These are phyloP conservation scores for Lathyrus tuberosus DNA, from an alignment of 306 rosid species.

Conservation along the genomic window DNA sequence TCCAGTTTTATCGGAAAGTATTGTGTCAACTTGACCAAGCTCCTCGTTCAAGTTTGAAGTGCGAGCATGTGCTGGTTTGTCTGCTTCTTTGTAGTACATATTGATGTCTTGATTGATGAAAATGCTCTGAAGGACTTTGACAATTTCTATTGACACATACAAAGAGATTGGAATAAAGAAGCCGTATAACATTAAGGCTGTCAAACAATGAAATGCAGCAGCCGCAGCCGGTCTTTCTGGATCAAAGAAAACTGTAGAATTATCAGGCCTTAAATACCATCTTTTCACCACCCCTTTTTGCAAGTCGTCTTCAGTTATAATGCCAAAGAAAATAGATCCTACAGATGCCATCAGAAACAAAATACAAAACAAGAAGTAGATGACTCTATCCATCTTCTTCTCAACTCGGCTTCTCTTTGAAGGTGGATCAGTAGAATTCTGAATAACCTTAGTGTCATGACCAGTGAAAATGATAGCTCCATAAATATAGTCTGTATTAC, in stretches of 20 bases:
- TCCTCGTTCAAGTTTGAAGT: slow-evolving; percentile 98
- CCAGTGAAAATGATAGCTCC: slow-evolving; percentile 93
- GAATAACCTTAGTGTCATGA: slow-evolving; percentile 87
- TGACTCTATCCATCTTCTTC: slow-evolving; percentile 86
- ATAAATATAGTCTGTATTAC: slow-evolving; percentile 80
- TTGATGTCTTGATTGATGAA: slow-evolving; percentile 89
- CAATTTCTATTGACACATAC: slow-evolving; percentile 89
- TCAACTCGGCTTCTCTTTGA: slow-evolving; percentile 93
- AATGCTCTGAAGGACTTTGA: slow-evolving; percentile 87
- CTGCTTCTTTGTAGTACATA: slow-evolving; percentile 89
- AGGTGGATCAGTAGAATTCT: slow-evolving; percentile 89
- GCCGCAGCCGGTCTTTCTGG: slow-evolving; percentile 69
- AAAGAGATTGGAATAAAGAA: slow-evolving; percentile 87
- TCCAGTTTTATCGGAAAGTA: slow-evolving; percentile 98
- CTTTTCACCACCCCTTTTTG: slow-evolving; percentile 66
- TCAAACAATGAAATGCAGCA: slow-evolving; percentile 71
- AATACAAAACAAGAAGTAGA: slow-evolving; percentile 74
- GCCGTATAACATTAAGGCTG: slow-evolving; percentile 80
- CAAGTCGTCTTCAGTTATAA: slow-evolving; percentile 72
- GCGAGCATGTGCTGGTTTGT: slow-evolving; percentile 91
- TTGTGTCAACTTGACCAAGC: slow-evolving; percentile 96
- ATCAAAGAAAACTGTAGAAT: slow-evolving; percentile 73
- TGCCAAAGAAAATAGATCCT: slow-evolving; percentile 85
- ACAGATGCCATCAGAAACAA: slow-evolving; percentile 71
- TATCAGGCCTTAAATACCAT: slow-evolving; percentile 93